Percentiles rank a stretch among this genome's conserved stretches.
Conservation (phyloP, 2,329 filamentous ascomycete species). For the Coccinonectria pachysandricola region DNA sequence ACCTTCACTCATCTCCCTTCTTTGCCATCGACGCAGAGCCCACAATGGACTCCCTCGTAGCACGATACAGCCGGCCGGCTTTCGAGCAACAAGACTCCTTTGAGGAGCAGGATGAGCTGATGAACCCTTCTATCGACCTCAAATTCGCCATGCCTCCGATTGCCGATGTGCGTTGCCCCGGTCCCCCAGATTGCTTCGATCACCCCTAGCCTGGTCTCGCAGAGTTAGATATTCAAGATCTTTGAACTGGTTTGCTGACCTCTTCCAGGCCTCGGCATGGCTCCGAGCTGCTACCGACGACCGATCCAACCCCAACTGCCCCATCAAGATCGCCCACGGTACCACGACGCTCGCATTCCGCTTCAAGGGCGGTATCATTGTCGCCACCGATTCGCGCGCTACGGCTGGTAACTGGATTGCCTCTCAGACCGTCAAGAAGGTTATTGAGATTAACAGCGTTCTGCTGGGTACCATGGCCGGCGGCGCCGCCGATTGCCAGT, state of each 20-base stretch:
- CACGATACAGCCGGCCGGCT: slow-evolving; percentile 76
- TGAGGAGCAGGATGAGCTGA: slow-evolving; percentile 60
- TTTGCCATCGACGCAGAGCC: slow-evolving; percentile 5
- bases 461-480: slow-evolving; percentile 96
- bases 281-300: slow-evolving; percentile 96
- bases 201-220: too few relatives aligned
- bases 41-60: slow-evolving; percentile 84
- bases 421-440: slow-evolving; percentile 99
- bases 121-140: slow-evolving; percentile 63
- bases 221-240: too few relatives aligned
- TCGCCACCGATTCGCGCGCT: slow-evolving; percentile 93
- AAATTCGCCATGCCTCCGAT: slow-evolving; percentile 94
- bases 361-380: slow-evolving; percentile 97
- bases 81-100: slow-evolving; percentile 63
- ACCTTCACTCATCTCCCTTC: background rate
- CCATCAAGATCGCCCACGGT: slow-evolving; percentile 98
- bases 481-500: slow-evolving; percentile 97
- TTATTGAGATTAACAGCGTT: slow-evolving; percentile 94
- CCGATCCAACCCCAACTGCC: slow-evolving; percentile 89
- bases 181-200: too few relatives aligned
- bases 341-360: slow-evolving; percentile 96
- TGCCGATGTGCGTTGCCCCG: slow-evolving; percentile 57
- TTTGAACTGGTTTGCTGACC: slow-evolving; percentile 3
- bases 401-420: slow-evolving; percentile 99
- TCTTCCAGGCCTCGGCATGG: slow-evolving; percentile 70